Conservation (phyloP, 116 monocot genomes). For the Iris pallida region DNA sequence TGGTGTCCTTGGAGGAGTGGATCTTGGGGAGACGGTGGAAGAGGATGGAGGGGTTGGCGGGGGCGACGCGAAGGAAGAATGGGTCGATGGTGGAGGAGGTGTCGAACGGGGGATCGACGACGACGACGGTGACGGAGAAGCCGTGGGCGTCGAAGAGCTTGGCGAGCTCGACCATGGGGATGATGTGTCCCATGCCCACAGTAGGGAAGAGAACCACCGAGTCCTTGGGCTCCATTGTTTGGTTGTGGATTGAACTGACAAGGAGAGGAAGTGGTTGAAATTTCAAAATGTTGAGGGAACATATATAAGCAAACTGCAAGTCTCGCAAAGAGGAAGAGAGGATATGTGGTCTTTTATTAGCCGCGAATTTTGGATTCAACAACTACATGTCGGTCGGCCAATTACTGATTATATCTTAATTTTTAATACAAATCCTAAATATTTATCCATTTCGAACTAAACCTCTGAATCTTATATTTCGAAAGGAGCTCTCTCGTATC, state of each 20-base stretch:
- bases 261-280: too few species aligned
- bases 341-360: too few species aligned
- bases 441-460: too few species aligned
- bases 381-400: too few species aligned
- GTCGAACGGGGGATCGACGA: conserved; percentile 7
- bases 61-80: conserved; percentile 10
- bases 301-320: too few species aligned
- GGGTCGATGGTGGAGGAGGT: not conserved
- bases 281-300: too few species aligned
- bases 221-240: conserved; percentile 1
- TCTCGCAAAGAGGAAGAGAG: too few species aligned
- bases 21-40: conserved; percentile 31
- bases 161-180: conserved; percentile 40
- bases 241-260: not conserved
- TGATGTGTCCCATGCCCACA: conserved; percentile 36
- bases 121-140: conserved; percentile 27
- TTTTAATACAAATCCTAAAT: too few species aligned
- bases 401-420: too few species aligned
- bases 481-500: too few species aligned
- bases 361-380: too few species aligned
- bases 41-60: conserved; percentile 33
- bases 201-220: conserved; percentile 39
- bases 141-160: conserved; percentile 29
- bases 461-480: too few species aligned
- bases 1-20: not conserved